Base-by-base conservation (phyloP, 768 basidiomycete genomes). In the Butyriboletus loyo region DNA sequence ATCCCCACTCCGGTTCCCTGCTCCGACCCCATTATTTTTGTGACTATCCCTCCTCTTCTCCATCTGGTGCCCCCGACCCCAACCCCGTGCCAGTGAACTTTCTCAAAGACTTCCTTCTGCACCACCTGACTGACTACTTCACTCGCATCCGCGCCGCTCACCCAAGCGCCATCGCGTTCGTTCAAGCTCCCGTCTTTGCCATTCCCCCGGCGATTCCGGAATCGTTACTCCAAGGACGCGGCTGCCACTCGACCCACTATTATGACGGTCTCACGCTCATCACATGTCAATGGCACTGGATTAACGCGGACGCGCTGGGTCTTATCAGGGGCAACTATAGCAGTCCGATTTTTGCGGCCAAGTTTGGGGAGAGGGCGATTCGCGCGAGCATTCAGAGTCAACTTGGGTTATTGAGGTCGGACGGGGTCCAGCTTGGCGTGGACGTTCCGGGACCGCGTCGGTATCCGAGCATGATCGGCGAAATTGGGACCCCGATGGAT, bases 231-330 rank as follows among this genome's bases (percentile, higher is more conserved):
- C 77, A 81, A 14, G 85, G 94, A 2, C 83, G 87, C 2, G 85
- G 79, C 27, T 82, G 74, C 30, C 87, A 90, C 58, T 85, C 88
- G 5, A 77, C 85, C 0, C 96, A 98, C 67, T 98, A 93, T 68
- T 98, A 98, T 63, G 95, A 98, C 60, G 95, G 95, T 1, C 74
- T 98, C 36, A 98, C 96, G 0, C 80, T 98, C 37, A 76, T 98
- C n/a, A 89, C 90, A 31, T 78, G 91, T 32, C 91, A 94, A 62
- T 94, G 90, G 92, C 87, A 93, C 65, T 87, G 87, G 85, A 89
- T 92, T 78, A 98, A 98, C 61, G 93, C 92, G 2, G 94, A 98
- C 69, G 93, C 95, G 1, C 73, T 99, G 0, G 97, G 96, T 1
- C 66, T 98, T n/a, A 70, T 99, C 31, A 76, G 96, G 19, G 91